Conservation (phyloP, 164 flowering plant genomes). For the Kingdonia uniflora region DNA sequence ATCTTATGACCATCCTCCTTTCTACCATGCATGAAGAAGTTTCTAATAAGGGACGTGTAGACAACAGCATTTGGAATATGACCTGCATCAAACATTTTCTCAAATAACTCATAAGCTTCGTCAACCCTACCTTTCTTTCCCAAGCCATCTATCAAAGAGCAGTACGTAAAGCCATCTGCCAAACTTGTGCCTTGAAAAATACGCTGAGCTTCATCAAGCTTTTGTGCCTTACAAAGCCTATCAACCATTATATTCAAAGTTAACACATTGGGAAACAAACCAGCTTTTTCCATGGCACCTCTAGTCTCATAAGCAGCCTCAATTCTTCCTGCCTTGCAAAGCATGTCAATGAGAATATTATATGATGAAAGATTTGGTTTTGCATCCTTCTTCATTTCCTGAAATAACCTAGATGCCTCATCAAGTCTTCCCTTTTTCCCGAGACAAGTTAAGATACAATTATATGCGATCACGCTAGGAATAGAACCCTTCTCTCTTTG, state of each 20-base stretch:
- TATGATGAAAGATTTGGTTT: conserved; percentile 66
- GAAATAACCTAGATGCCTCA: conserved; percentile 57
- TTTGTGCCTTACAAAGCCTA: conserved; percentile 61
- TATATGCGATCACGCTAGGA: conserved; percentile 86
- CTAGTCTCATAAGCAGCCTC: conserved; percentile 48
- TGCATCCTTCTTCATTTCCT: conserved; percentile 86
- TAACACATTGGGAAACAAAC: conserved; percentile 72
- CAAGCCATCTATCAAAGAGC: conserved; percentile 82
- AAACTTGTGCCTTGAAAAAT: conserved; percentile 61
- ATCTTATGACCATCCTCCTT: conserved; percentile 87
- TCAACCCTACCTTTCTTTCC: conserved; percentile 70
- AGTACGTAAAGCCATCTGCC: conserved; percentile 64
- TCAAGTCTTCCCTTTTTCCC: conserved; percentile 60
- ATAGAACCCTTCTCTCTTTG: conserved; percentile 70
- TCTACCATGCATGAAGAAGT: conserved; percentile 73
- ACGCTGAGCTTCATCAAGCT: conserved; percentile 68
- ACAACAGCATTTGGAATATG: conserved; percentile 51
- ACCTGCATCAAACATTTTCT: conserved; percentile 65
- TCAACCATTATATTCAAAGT: conserved; percentile 90
- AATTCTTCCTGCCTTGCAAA: conserved; percentile 57
- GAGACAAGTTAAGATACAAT: conserved; percentile 75
- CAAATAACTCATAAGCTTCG: conserved; percentile 75
- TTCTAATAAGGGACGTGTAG: conserved; percentile 73
- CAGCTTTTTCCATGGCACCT: conserved; percentile 63
- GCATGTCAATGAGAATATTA: conserved; percentile 80